Evolutionary conservation across 345 rosid species (phyloP), one percentile per base, ranked within the genome.

Genomic region (Diplotaxis tenuifolia): DNA sequence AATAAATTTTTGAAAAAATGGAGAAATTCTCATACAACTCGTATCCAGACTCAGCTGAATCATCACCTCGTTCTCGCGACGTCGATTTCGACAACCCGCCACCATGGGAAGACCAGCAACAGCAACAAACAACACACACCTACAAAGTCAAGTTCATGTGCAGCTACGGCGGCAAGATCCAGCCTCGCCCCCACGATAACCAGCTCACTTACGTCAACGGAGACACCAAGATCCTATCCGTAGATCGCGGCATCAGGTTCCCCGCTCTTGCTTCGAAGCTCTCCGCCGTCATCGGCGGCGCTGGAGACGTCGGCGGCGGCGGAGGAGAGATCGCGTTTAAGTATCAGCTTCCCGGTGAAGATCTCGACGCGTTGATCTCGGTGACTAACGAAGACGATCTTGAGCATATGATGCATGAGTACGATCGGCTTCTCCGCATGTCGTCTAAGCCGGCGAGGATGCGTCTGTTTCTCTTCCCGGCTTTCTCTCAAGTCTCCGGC

Each of bases 341-440:
- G 88, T 95, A 95, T 75, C 99, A 94, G 87, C 89, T 91, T 4
- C 96, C 97, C 2, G 96, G 97, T 0, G 99, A 94, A 73, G 99
- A 94, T 23, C 97, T 95, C 7, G 97, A 92, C 73, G 97, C 96
- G 55, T 72, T 94, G 74, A 94, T 94, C 32, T 94, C 97, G 0
- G 97, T 94, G 20, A 87, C 97, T 10, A 89, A 88, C 73, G 96
- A 94, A 22, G 98, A 94, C 32, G 97, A 91, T 80, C 89, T 94
- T 6, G 96, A 89, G 65, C 96, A 89, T 78, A 82, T 94, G 95
- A 91, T 91, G 97, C 88, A 84, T 7, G 98, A 91, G 76, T 86
- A 94, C 72, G 98, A 94, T 50, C 90, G 98, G 19, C 84, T 89
- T 18, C 84, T 18, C 56, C 95, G 93, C 14, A 75, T 82, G 55